Base-by-base conservation (phyloP, 768 basidiomycete species). In the Crucibulum laeve region DNA sequence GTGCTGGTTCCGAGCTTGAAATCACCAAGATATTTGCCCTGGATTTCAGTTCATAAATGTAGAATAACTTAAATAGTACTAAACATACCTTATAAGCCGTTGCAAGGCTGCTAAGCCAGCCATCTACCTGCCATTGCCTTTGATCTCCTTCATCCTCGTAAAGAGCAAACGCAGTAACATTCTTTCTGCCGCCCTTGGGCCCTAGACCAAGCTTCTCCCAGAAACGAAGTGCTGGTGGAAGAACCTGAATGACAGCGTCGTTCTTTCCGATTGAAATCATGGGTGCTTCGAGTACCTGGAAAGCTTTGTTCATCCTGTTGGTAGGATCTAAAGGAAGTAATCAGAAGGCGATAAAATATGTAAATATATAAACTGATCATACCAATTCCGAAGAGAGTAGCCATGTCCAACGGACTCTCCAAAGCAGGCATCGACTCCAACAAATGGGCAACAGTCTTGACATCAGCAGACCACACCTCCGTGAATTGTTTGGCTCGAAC, bases 201-300 rank as follows among this genome's bases (percentile, higher is more conserved):
- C 71, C 69, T 34, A 93, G 57, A 0, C 87, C 88, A 10, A 91
- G 71, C 58, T 90, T 92, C 52, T 87, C 84, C 90, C 91, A 92
- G 59, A 91, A 92, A 2, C 82, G 73, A 18, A 92, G 56, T 0
- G 88, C 84, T 3, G 87, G 62, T 1, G 88, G 82, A 11, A 79
- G 60, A 14, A 88, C 60, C 32, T 89, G 80, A n/a, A 92, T 68
- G 21, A 89, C 61, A 3, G 78, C 72, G 26, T 83, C 81, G 2
- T 77, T 76, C 54, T 87, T 88, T 2, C 77, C 82, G 22, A 87
- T 70, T 0, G 82, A 68, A 8, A 92, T 57, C 65, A 77, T 68
- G 0, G 87, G 86, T 1, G 73, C 56, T 5, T 78, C 71, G 42
- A 82, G 55, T 1, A 58, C 53, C 38, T 57, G 58, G 0, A 58